Evolutionary conservation across 1,284 basidiomycete species (phyloP).

Genomic region (Marasmius tenuissimus): DNA sequence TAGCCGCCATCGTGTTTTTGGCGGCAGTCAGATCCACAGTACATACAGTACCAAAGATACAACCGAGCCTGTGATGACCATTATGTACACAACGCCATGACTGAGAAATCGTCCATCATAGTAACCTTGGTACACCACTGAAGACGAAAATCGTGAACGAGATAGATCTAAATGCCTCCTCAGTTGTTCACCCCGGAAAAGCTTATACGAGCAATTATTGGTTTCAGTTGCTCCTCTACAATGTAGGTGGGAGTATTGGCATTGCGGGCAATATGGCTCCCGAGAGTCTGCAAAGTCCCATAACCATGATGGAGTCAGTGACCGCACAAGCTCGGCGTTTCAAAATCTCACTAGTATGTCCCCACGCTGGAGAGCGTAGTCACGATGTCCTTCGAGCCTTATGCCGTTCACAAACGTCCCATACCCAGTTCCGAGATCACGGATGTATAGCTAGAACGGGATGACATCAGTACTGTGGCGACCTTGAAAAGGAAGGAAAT

Average conservation of each 20-base stretch:
- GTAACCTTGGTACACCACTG: too few species aligned
- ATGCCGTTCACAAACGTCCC: conserved; percentile 46
- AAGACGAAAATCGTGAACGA: neutral
- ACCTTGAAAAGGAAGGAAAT: neutral
- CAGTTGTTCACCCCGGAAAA: conserved; percentile 21
- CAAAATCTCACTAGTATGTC: conserved; percentile 39
- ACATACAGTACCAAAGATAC: too few species aligned
- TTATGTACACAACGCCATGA: too few species aligned
- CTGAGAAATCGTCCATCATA: too few species aligned
- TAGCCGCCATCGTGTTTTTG: too few species aligned
- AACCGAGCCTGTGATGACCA: too few species aligned
- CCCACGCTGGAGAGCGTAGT: conserved; percentile 34
- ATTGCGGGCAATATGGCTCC: conserved; percentile 34
- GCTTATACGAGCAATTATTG: conserved; percentile 38
- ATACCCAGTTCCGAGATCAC: conserved; percentile 41
- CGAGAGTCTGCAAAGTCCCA: conserved; percentile 34
- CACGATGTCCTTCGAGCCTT: conserved; percentile 28
- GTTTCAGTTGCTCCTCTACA: conserved; percentile 40
- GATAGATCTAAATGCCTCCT: neutral
- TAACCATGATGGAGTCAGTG: conserved; percentile 8
- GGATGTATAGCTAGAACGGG: conserved; percentile 36
- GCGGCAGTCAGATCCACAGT: too few species aligned
- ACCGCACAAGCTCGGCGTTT: neutral
- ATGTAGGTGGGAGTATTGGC: conserved; percentile 33
- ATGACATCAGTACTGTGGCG: neutral